Evolutionary conservation across 1,139 yeast genomes (phyloP), one percentile per base, ranked within the genome.

Genomic region (Lodderomyces parapsilosis): DNA sequence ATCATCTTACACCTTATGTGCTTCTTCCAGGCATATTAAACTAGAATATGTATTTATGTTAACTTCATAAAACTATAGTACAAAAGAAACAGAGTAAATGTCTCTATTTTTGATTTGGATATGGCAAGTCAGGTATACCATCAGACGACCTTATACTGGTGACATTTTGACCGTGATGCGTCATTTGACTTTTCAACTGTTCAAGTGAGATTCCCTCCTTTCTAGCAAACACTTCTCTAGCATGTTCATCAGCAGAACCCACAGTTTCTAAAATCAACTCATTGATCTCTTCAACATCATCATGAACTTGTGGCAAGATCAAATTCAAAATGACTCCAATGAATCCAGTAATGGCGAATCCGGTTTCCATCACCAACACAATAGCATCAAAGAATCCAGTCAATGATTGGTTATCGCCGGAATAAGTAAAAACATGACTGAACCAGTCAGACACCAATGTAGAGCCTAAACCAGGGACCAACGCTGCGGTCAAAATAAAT

Each of bases 341-440:
- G 53, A 90, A 73, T 14, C 96, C 96, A 24, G 93, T 78, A 42
- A 89, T 70, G 27, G 96, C 95, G 59, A 85, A 89, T 33, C 95
- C 91, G 18, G 96, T 86, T 62, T 87, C 93, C 86, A 87, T 80
- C 41, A 90, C 89, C 50, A 90, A 77, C 39, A 78, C 74, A 50
- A 90, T 84, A 45, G 96, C 96, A 59, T 87, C 80, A 50, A 80
- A 68, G 67, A 90, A 85, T 15, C 96, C 96, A 43, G 60, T 54
- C 45, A 87, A 72, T 2, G 83, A 72, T 30, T 59, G 63, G 71
- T 89, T 88, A 54, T 52, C 59, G 35, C 96, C 96, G 8, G 57
- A 47, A 65, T 90, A 89, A 27, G 94, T 85, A 70, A 90, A 89
- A 20, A 89, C 83, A 51, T 72, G 58, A 43, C 71, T 63, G 60